These are phyloP conservation scores for Phytopythium sindhum DNA, from an alignment of 352 stramenopile species.

Conservation along the genomic window DNA sequence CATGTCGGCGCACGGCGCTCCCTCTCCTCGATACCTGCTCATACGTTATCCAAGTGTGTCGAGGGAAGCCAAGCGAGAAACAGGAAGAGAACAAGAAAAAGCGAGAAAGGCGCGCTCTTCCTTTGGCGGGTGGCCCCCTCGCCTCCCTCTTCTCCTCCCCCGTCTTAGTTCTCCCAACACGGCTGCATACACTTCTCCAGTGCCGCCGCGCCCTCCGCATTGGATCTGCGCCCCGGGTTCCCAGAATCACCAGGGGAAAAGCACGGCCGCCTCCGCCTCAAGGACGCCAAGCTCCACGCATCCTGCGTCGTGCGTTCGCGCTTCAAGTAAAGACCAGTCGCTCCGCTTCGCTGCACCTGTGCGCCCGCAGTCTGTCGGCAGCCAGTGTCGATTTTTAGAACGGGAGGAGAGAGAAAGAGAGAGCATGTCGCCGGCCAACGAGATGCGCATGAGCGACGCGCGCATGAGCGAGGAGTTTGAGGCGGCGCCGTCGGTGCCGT, in stretches of 20 bases:
- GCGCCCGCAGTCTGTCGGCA: not conserved
- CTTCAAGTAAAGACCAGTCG: not conserved
- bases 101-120: not conserved
- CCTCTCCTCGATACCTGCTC: not conserved
- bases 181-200: conserved; percentile 1
- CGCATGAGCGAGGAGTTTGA: conserved; percentile 6
- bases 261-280: not conserved
- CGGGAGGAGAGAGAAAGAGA: not conserved
- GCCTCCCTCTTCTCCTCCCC: not conserved
- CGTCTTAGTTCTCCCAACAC: not conserved
- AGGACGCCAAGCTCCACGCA: not conserved
- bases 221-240: not conserved
- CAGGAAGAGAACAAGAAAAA: not conserved
- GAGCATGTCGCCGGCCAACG: conserved; percentile 1
- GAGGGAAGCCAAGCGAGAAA: not conserved
- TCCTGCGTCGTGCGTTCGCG: not conserved
- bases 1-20: too few relatives aligned
- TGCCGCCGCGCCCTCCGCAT: not conserved
- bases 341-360: not conserved
- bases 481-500: conserved; percentile 11
- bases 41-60: not conserved
- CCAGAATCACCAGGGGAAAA: not conserved
- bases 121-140: too few relatives aligned
- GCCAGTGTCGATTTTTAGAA: not conserved
- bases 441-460: not conserved